These are phyloP conservation scores for Coemansia sp. DNA, from an alignment of 192 early-diverging fungal genomes.

Conservation along the genomic window DNA sequence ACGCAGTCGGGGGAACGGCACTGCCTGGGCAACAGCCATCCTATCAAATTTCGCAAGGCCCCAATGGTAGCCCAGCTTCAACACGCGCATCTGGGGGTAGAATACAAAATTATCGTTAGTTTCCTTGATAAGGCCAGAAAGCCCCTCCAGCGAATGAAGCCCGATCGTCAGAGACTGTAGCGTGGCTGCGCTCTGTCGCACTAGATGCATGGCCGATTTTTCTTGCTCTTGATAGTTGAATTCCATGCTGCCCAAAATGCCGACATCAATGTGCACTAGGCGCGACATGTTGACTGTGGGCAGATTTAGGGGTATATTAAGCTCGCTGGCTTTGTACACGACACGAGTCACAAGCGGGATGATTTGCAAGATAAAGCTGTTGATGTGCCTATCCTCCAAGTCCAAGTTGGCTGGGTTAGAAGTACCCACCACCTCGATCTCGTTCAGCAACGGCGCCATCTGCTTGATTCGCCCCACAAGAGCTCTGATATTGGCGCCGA, in stretches of 20 bases:
- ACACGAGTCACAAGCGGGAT: neutral
- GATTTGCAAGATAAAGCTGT: neutral
- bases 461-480: neutral
- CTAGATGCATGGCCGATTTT: neutral
- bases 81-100: neutral
- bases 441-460: neutral
- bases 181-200: neutral
- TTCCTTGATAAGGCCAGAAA: neutral
- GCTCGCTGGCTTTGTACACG: neutral
- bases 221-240: neutral
- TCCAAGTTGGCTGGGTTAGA: neutral
- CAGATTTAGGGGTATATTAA: neutral
- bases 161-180: neutral
- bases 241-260: neutral
- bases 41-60: too few relatives aligned
- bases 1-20: constrained; percentile 9
- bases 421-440: neutral
- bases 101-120: neutral
- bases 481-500: neutral
- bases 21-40: neutral
- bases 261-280: neutral
- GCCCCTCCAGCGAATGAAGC: neutral
- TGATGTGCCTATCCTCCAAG: neutral
- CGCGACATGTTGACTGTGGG: neutral
- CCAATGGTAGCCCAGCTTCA: neutral